Base-by-base conservation (phyloP, 78 protist species). In the Monosiga brevicollis region DNA sequence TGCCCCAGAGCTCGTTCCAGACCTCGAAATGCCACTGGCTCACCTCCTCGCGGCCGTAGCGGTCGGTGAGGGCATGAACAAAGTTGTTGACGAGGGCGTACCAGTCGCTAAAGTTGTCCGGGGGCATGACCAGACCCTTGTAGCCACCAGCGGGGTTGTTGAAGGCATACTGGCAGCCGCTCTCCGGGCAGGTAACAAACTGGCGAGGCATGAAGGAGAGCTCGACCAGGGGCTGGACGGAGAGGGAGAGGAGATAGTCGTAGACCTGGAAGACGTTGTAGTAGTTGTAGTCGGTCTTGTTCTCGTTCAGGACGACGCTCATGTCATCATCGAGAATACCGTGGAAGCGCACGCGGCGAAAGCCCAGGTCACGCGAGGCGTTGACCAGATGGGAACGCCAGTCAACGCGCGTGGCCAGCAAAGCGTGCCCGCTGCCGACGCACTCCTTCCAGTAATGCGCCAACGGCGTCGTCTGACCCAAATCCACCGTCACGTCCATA, bases 301-400 rank as follows among this genome's bases (percentile, higher is more conserved):
- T 34, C n/a, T 24, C 20, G 72, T 20, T 72, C 6, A 80, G 87
- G 79, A 75, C 42, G 9, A 82, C 87, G 70, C 74, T 82, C 81
- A 85, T 74, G 73, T 89, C 92, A 2, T 89, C 89, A 80, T 89
- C 90, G 62, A 89, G 84, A 43, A 89, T 76, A 78, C 92, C 92
- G 70, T 89, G 92, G 81, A 89, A 89, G 49, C 92, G 75, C 78
- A 89, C 87, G 32, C 3, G 3, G 43, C 37, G 20, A 22, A 15
- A 76, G 79, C 79, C 79, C 6, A 76, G 79, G 32, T 15, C 79
- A 20, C 70, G 9, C 70, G n/a, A n/a, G n/a, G n/a, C n/a, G n/a
- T n/a, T n/a, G n/a, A n/a, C n/a, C n/a, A n/a, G n/a, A n/a, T n/a
- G n/a, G n/a, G n/a, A n/a, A n/a, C n/a, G n/a, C n/a, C n/a, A n/a